Conservation (phyloP, 805 yeast species). For the Monosporozyma siamensis region DNA sequence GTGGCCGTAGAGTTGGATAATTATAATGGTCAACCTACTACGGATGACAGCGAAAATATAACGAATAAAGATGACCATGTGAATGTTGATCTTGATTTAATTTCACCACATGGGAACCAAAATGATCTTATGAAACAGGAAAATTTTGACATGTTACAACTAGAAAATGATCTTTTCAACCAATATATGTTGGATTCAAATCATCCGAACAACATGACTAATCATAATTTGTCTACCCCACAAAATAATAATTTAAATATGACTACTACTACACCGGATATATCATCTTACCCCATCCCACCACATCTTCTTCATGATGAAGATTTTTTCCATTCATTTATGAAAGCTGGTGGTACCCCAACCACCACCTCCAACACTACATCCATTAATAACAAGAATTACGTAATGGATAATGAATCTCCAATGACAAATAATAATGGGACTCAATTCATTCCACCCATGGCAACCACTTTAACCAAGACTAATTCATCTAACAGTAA, state of each 20-base stretch:
- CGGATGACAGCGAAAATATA: not conserved
- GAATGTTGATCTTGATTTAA: not conserved
- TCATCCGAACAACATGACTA: no score
- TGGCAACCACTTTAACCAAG: no score
- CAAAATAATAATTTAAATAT: not conserved
- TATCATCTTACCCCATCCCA: no score
- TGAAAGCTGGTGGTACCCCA: not conserved
- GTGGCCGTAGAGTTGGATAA: not conserved
- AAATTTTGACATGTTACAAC: not conserved
- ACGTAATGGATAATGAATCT: no score
- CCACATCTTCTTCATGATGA: not conserved
- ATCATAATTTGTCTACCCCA: not conserved
- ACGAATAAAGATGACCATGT: not conserved
- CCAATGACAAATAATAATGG: no score
- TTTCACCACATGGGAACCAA: not conserved
- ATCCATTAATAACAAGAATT: no score
- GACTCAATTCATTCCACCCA: no score
- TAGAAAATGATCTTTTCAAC: slow-evolving; percentile 1
- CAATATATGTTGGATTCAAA: not conserved
- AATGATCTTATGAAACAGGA: not conserved
- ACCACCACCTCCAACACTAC: no score
- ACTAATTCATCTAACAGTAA: no score
- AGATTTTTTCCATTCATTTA: not conserved
- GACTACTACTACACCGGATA: no score
- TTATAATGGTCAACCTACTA: not conserved